These are phyloP conservation scores for Heliosperma pusillum DNA, from an alignment of 148 eudicot genomes.

Conservation along the genomic window DNA sequence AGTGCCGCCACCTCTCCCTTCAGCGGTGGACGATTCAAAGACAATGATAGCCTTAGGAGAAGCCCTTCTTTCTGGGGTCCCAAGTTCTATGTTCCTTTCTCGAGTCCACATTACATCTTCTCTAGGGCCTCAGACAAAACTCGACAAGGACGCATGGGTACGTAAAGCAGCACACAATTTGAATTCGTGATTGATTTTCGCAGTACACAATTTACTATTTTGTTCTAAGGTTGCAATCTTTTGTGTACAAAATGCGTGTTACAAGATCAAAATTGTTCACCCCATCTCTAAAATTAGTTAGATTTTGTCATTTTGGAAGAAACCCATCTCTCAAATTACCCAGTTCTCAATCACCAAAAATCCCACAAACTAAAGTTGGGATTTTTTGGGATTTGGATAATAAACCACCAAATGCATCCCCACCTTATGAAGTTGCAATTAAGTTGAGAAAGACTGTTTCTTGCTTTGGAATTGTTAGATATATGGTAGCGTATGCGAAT, in stretches of 20 bases:
- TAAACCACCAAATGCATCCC: constrained; percentile 64
- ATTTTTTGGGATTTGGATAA: constrained; percentile 90
- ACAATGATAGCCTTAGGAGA: no score
- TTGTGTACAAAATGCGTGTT: constrained; percentile 9
- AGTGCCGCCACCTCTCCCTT: no score
- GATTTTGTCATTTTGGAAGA: constrained; percentile 30
- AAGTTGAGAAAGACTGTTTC: constrained; percentile 54
- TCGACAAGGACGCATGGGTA: no score
- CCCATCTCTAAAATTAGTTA: constrained; percentile 6
- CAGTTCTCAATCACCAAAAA: constrained; percentile 17
- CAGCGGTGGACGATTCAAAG: no score
- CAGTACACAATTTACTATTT: background rate
- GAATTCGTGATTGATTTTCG: no score
- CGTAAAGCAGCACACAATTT: no score
- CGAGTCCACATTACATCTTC: no score
- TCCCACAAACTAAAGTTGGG: constrained; percentile 41
- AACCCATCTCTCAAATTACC: constrained; percentile 18
- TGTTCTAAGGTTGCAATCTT: background rate
- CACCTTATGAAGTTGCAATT: constrained; percentile 64
- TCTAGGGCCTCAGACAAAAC: no score
- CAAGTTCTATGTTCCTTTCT: no score
- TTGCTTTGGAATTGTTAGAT: constrained; percentile 56
- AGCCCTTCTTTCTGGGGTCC: no score
- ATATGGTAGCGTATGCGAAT: constrained; percentile 73
- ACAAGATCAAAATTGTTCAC: constrained; percentile 20